Evolutionary conservation across 352 stramenopile genomes (phyloP), one percentile per base, ranked within the genome.

Genomic region (Phytophthora pinifolia): DNA sequence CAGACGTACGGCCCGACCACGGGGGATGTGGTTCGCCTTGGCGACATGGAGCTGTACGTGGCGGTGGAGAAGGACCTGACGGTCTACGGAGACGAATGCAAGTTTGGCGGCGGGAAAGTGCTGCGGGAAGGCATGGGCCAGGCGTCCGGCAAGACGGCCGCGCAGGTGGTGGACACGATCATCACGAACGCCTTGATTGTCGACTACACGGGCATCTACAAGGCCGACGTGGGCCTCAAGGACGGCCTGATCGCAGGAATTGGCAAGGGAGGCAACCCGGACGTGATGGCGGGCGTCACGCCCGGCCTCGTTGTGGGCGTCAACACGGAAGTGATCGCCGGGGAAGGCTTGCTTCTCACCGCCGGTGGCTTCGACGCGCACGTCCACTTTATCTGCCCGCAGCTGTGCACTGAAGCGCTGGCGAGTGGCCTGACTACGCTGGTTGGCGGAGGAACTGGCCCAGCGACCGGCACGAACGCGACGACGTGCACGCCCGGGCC

Each of bases 181-280:
- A 98, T 99, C 74, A 98, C 95, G 41, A 99, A 99, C 67, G 96
- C 95, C 1, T 72, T 98, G 6, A 94, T 99, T 69, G 61, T 99
- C 22, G 95, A 98, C 77, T 96, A 91, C 59, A 90, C 90, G 6
- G 96, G 94, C 27, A 96, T 98, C 48, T 92, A 98, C 76, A 98
- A 99, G 71, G 94, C 94, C 8, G 96, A 99, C 58, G 79, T 98
- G 50, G 96, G 96, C 6, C 90, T 98, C 48, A 98, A 98, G 66
- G 77, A 96, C 29, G 93, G 92, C 22, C 49, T 84, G 15, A 98
- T 99, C 70, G 79, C 86, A 9, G 93, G 84, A 14, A 98, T 99
- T 66, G 96, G 96, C 32, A 99, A 99, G 64, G 95, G 95, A 13
- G 96, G 96, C 39, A 99, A 99, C 79, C 94, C 95, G 6, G 95